Evolutionary conservation across 495 filamentous ascomycete species (phyloP).

Genomic region (Lophiostoma macrostomum): DNA sequence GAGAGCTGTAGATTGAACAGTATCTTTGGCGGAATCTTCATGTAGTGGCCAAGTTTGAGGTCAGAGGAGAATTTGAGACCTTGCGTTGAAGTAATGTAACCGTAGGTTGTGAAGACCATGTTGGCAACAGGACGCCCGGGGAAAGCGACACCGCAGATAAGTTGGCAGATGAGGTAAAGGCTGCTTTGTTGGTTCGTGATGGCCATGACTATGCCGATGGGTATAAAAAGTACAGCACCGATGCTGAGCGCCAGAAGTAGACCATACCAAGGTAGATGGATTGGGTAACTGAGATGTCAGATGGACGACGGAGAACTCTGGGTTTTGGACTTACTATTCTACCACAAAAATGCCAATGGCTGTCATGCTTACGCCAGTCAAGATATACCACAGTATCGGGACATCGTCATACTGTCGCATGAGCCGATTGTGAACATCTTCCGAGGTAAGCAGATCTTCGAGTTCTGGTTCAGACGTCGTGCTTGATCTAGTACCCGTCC

Average conservation of each 20-base stretch:
- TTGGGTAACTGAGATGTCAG: slow-evolving; percentile 55
- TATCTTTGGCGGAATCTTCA: slow-evolving; percentile 84
- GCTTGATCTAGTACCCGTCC: slow-evolving; percentile 10
- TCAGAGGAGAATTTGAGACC: slow-evolving; percentile 85
- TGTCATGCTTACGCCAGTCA: slow-evolving; percentile 65
- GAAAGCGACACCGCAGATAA: slow-evolving; percentile 74
- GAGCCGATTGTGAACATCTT: slow-evolving; percentile 75
- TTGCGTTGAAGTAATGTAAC: slow-evolving; percentile 72
- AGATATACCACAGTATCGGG: slow-evolving; percentile 72
- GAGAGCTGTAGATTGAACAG: slow-evolving; percentile 79
- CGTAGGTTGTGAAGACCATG: slow-evolving; percentile 86
- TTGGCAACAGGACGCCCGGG: slow-evolving; percentile 81
- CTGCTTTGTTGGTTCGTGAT: slow-evolving; percentile 80
- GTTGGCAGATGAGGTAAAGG: slow-evolving; percentile 78
- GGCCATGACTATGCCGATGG: slow-evolving; percentile 81
- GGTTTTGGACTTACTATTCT: slow-evolving; percentile 56
- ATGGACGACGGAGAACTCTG: not conserved
- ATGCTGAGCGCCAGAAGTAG: slow-evolving; percentile 71
- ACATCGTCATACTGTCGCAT: slow-evolving; percentile 75
- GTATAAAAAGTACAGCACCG: slow-evolving; percentile 69
- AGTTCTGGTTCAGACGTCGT: slow-evolving; percentile 36
- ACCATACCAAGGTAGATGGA: slow-evolving; percentile 75
- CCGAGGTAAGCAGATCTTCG: slow-evolving; percentile 59
- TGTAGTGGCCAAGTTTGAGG: slow-evolving; percentile 85
- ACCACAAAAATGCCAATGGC: slow-evolving; percentile 79